Conservation (phyloP, 805 yeast genomes). For the Suhomyces pyralidae region DNA sequence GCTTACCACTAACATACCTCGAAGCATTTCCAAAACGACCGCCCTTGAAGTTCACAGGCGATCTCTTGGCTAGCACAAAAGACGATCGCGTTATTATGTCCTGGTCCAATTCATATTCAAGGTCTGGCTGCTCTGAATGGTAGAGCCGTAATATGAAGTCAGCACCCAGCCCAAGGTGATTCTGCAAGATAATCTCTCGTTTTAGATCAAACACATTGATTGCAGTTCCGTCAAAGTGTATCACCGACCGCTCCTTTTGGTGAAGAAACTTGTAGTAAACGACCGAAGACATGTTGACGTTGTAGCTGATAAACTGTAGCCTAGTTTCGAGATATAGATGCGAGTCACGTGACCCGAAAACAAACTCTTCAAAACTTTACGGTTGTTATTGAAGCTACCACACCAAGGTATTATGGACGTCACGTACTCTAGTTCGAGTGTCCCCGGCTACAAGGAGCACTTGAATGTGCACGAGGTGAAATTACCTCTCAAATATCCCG, state of each 20-base stretch:
- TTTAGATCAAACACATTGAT: conserved; percentile 92
- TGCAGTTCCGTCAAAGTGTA: conserved; percentile 94
- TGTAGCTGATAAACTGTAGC: neutral
- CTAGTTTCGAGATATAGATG: neutral
- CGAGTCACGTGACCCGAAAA: neutral
- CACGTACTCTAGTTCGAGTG: conserved; percentile 16
- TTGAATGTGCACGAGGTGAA: conserved; percentile 15
- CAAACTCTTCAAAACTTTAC: neutral
- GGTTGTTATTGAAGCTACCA: neutral
- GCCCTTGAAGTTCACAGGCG: conserved; percentile 56
- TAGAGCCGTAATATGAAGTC: conserved; percentile 77
- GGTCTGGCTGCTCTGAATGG: conserved; percentile 52
- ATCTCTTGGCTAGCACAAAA: conserved; percentile 74
- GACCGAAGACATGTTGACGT: conserved; percentile 66
- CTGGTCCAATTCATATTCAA: conserved; percentile 85
- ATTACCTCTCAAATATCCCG: conserved; percentile 26
- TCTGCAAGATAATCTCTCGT: conserved; percentile 79
- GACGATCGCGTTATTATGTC: conserved; percentile 88
- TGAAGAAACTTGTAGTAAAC: conserved; percentile 85
- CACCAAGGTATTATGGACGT: conserved; percentile 10
- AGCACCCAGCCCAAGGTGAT: conserved; percentile 76
- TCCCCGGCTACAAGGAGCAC: conserved; percentile 18
- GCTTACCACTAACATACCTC: conserved; percentile 71
- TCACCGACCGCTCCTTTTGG: conserved; percentile 73
- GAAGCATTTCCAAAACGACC: conserved; percentile 46